phyloP scores from a whole-genome alignment of 1,284 basidiomycete genomes.

The Ustilago esculenta region DNA sequence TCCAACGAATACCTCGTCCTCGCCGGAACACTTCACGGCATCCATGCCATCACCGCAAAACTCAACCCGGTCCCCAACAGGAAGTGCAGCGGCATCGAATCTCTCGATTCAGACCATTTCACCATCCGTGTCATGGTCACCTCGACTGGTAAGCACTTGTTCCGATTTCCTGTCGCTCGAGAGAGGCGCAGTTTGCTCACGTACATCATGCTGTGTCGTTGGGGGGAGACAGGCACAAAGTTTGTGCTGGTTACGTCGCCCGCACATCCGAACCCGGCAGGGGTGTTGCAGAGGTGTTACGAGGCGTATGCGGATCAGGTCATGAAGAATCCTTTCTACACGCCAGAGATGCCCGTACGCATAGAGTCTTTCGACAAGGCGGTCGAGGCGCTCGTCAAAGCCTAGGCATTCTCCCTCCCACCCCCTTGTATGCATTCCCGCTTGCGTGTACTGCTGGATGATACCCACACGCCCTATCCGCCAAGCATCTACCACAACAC shows the following conservation, averaged over 20 bases:
- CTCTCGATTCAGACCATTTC: constrained; percentile 92
- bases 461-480: too few species aligned
- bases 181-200: not conserved
- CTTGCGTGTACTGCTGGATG: not conserved
- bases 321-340: constrained; percentile 99
- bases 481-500: not conserved
- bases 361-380: constrained; percentile 83
- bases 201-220: not conserved
- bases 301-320: constrained; percentile 91
- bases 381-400: constrained; percentile 64
- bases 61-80: constrained; percentile 76
- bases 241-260: constrained; percentile 89
- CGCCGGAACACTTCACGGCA: constrained; percentile 95
- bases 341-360: constrained; percentile 97
- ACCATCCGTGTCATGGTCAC: constrained; percentile 89
- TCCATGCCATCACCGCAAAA: constrained; percentile 94
- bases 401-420: not conserved
- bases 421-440: not conserved
- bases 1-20: constrained; percentile 98
- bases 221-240: constrained; percentile 80
- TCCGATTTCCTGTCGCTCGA: not conserved
- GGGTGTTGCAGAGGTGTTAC: constrained; percentile 77
- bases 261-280: constrained; percentile 73
- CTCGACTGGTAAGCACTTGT: constrained; percentile 78
- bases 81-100: constrained; percentile 80